Evolutionary conservation across 2,329 filamentous ascomycete species (phyloP).

Genomic region (Neurospora sp.): DNA sequence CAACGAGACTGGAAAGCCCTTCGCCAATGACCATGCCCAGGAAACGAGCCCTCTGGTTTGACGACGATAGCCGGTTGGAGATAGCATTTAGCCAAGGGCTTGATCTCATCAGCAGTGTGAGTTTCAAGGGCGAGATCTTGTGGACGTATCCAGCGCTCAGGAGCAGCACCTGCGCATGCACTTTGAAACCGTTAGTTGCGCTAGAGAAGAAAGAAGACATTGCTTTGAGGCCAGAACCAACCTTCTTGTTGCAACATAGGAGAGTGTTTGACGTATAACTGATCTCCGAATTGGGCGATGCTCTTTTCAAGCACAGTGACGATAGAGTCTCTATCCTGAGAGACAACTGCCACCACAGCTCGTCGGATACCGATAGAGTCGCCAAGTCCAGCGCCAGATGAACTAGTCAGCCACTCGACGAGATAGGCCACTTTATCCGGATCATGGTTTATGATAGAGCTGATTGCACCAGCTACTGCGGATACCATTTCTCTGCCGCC

Average conservation of each 20-base stretch:
- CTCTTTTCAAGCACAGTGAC: conserved; percentile 54
- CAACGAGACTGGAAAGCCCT: conserved; percentile 51
- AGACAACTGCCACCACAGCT: conserved; percentile 50
- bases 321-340: conserved; percentile 40
- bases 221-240: conserved; percentile 25
- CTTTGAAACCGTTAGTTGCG: conserved; percentile 34
- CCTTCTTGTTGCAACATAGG: conserved; percentile 84
- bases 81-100: conserved; percentile 65
- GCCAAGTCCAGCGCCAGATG: conserved; percentile 55
- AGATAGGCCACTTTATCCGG: conserved; percentile 39
- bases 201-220: not conserved
- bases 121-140: conserved; percentile 51
- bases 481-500: conserved; percentile 32
- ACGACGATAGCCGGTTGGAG: conserved; percentile 73
- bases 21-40: conserved; percentile 85
- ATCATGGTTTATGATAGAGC: conserved; percentile 33
- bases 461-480: conserved; percentile 49
- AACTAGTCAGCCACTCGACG: conserved; percentile 53
- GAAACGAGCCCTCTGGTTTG: conserved; percentile 65
- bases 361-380: conserved; percentile 56
- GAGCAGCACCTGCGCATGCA: conserved; percentile 68
- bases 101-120: conserved; percentile 61
- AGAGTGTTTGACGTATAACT: conserved; percentile 76
- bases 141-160: conserved; percentile 68
- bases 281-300: conserved; percentile 69